These are phyloP conservation scores for Penicillium palitans DNA, from an alignment of 2,329 filamentous ascomycete genomes.

Conservation along the genomic window DNA sequence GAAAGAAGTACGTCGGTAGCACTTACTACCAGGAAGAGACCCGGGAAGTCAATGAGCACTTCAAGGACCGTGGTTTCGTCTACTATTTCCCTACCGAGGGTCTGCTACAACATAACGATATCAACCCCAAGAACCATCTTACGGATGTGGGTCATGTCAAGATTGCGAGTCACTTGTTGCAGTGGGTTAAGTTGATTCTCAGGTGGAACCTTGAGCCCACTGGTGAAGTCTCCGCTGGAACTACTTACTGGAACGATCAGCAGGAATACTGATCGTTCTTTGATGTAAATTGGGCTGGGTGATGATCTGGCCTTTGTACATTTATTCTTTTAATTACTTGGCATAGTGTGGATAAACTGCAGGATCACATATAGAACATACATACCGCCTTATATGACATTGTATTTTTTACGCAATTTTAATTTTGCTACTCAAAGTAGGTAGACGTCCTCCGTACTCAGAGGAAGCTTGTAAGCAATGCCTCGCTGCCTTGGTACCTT, in stretches of 20 bases:
- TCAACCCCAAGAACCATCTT: slow-evolving; percentile 59
- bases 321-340: not conserved
- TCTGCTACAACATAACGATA: slow-evolving; percentile 63
- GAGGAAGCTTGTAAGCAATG: too few species aligned
- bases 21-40: slow-evolving; percentile 54
- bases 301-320: not conserved
- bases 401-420: too few species aligned
- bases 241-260: slow-evolving; percentile 56
- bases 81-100: slow-evolving; percentile 64
- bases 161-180: slow-evolving; percentile 59
- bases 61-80: slow-evolving; percentile 54
- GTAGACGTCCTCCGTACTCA: too few species aligned
- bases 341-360: not conserved
- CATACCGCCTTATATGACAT: too few species aligned
- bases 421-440: too few species aligned
- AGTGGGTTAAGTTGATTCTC: slow-evolving; percentile 58
- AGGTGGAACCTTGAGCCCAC: slow-evolving; percentile 58
- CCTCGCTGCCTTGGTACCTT: too few species aligned
- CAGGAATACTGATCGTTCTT: slow-evolving; percentile 40
- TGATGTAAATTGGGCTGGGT: not conserved
- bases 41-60: slow-evolving; percentile 53
- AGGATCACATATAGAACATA: not conserved
- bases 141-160: slow-evolving; percentile 64
- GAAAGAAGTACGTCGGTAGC: slow-evolving; percentile 53
- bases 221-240: slow-evolving; percentile 55